Base-by-base conservation (phyloP, 805 yeast species). In the Lipomyces kockii region DNA sequence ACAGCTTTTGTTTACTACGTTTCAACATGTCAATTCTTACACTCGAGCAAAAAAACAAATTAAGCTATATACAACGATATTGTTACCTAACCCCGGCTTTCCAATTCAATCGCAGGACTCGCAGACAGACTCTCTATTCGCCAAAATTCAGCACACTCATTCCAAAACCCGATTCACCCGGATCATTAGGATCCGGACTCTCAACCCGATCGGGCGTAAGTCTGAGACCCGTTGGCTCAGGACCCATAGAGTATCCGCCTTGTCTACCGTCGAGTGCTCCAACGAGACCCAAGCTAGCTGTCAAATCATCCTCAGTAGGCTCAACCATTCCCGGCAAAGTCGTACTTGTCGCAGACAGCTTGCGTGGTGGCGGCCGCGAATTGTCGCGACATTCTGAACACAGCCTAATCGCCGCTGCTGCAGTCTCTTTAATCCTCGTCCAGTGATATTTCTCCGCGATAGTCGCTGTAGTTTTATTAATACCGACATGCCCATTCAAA, bases 381-480 rank as follows among this genome's bases (percentile, higher is more conserved):
- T 79, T 74, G 68, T 86, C 88, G 51, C 89, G 81, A 77, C 98
- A 94, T 61, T 86, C 89, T 1, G 83, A 81, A 77, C 98, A 95
- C 67, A 87, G 85, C 63, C 88, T 83, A 62, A 93, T 87, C 0
- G 91, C 94, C 37, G 87, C 86, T 0, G 90, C 87, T 0, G 91
- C 97, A 0, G 97, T 91, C 65, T 87, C 92, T 78, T 95, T 93
- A 70, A 94, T 90, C 61, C 97, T 85, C 1, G 92, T 86, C 98
- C 98, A 94, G 77, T 92, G 97, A 73, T 90, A 94, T 72, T 85
- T 85, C 69, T 90, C 95, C 1, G 93, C 85, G 20, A 95, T 85
- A 20, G 84, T 79, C 0, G 94, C 80, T 0, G 97, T 92, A 1
- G 97, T 88, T 74, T 89, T 91, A 79, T 94, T 94, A 70, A 94